Percentiles rank a stretch among this genome's conserved stretches.
phyloP scores from a whole-genome alignment of 768 basidiomycete genomes.

The Podaxis carcinomalis region DNA sequence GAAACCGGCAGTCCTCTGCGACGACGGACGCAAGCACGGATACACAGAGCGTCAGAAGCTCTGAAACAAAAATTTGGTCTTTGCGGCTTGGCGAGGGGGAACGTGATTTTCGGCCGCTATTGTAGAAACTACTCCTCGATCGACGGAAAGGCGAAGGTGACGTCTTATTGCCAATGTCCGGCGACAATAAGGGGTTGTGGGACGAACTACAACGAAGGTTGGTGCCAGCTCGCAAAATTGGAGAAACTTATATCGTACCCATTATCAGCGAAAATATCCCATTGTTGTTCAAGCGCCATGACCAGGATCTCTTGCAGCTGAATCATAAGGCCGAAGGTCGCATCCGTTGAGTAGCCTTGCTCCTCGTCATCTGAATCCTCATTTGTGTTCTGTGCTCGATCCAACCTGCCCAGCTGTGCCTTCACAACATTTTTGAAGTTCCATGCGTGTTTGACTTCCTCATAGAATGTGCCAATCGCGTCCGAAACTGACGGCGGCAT shows the following conservation, averaged over 20 bases:
- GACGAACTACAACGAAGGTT: background rate
- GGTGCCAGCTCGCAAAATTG: background rate
- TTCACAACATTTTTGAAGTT: constrained; percentile 30
- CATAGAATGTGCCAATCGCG: constrained; percentile 36
- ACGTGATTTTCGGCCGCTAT: constrained; percentile 40
- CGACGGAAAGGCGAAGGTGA: constrained; percentile 39
- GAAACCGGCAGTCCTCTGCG: constrained; percentile 69
- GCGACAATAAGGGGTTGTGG: background rate
- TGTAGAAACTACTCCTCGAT: constrained; percentile 38
- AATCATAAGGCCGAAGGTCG: constrained; percentile 58
- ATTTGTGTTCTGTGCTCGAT: constrained; percentile 16
- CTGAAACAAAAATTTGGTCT: constrained; percentile 34
- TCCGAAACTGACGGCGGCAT: constrained; percentile 53
- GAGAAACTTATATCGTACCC: constrained; percentile 25
- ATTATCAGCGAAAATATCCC: constrained; percentile 57
- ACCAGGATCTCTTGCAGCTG: constrained; percentile 59
- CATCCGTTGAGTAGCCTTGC: constrained; percentile 55
- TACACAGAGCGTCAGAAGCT: constrained; percentile 57
- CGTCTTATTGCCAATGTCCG: background rate
- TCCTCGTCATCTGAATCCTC: constrained; percentile 51
- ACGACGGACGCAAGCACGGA: constrained; percentile 60
- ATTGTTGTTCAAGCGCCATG: constrained; percentile 50
- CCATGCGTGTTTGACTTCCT: constrained; percentile 40
- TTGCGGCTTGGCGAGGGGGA: constrained; percentile 43
- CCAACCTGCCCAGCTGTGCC: constrained; percentile 10